Percentiles rank a stretch among this genome's conserved stretches.
phyloP scores from a whole-genome alignment of 805 yeast genomes.

The Kluyveromyces aestuarii region DNA sequence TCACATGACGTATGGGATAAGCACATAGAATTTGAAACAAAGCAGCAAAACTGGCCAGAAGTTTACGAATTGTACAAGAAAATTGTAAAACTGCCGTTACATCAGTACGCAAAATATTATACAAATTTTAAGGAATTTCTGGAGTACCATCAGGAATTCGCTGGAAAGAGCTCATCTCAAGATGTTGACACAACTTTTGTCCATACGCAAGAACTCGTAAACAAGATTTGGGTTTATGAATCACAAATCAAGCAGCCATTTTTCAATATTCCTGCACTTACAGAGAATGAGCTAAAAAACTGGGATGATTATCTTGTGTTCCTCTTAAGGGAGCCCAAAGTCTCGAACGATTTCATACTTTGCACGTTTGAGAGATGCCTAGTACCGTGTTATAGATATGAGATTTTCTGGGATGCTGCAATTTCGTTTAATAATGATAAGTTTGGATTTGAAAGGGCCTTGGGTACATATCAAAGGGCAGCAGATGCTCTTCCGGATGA shows the following conservation, averaged over 20 bases:
- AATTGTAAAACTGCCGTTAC: slow-evolving; percentile 57
- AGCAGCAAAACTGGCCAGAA: slow-evolving; percentile 29
- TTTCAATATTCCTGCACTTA: slow-evolving; percentile 43
- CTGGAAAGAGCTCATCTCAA: slow-evolving; percentile 33
- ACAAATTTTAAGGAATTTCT: slow-evolving; percentile 35
- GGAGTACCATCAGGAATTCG: slow-evolving; percentile 24
- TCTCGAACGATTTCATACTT: slow-evolving; percentile 27
- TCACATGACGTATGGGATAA: slow-evolving; percentile 81
- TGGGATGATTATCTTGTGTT: slow-evolving; percentile 62
- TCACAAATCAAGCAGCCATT: slow-evolving; percentile 46
- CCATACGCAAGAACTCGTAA: slow-evolving; percentile 43
- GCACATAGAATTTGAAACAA: slow-evolving; percentile 53
- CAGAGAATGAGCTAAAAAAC: slow-evolving; percentile 33
- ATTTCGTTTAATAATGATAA: slow-evolving; percentile 39
- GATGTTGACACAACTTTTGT: slow-evolving; percentile 36
- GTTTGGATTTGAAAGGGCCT: slow-evolving; percentile 26
- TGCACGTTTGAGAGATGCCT: slow-evolving; percentile 65
- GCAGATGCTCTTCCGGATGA: slow-evolving; percentile 31
- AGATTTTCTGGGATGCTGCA: slow-evolving; percentile 63
- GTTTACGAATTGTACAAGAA: slow-evolving; percentile 35
- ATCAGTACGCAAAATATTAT: slow-evolving; percentile 77
- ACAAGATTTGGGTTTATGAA: slow-evolving; percentile 65
- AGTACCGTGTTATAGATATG: slow-evolving; percentile 53
- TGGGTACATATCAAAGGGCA: slow-evolving; percentile 45
- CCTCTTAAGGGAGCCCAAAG: slow-evolving; percentile 33